Base-by-base conservation (phyloP, 2,329 filamentous ascomycete species). In the Ilyonectria robusta region DNA sequence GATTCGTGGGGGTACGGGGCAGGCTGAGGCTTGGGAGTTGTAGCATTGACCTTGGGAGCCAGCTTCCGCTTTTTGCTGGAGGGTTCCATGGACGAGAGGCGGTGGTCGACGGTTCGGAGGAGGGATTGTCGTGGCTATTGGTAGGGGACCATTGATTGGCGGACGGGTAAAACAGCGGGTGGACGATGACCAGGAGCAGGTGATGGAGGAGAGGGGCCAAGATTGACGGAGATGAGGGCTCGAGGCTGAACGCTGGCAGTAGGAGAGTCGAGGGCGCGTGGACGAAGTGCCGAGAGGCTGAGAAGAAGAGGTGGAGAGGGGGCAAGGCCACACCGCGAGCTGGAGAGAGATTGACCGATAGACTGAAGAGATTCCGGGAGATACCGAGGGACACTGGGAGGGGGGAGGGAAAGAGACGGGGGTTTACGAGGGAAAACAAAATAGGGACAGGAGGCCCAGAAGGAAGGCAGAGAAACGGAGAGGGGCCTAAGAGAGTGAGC, bases 31-130 rank as follows among this genome's bases (percentile, higher is more conserved):
- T 77, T 78, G 51, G 77, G 73, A 65, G 74, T 73, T 44, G 75
- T 62, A 58, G 78, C 77, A 71, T 78, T 73, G 75, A 82, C 79
- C 72, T 83, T 84, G 40, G 82, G 82, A 73, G 82, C 82, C 78
- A 84, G 77, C 78, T 83, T 83, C 74, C 82, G 79, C 76, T 81
- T 81, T 69, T 84, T 84, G 66, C 72, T 81, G 51, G 80, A 81
- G 69, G 81, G 81, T 77, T 84, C 82, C 82, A 84, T 84, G 72
- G 77, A 76, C 72, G 59, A 56, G 58, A 53, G 40, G 47, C 65
- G 58, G 55, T 62, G 69, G 57, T 55, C 54, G 59, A 62, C 67
- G 70, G 64, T 57, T 63, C 48, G 60, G 62, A 63, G 56, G 65
- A 57, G 67, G 53, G 64, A 66, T 60, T 67, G 70, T 72, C 70